phyloP scores from a whole-genome alignment of 441 rosid genomes.

The Kokia cookei region DNA sequence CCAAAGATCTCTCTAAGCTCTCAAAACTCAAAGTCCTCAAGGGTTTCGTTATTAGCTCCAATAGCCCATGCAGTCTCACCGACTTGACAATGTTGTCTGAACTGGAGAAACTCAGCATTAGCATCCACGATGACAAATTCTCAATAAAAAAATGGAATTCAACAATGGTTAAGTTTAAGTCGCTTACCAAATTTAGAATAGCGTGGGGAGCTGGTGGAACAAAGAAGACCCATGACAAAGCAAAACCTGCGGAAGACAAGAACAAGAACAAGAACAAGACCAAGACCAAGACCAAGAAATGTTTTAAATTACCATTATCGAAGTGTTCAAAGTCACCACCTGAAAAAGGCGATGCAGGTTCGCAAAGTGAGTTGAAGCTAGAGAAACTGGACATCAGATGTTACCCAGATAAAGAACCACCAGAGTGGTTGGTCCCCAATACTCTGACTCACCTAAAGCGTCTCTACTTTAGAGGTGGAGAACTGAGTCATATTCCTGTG shows the following conservation, averaged over 20 bases:
- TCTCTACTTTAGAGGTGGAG: constrained; percentile 43
- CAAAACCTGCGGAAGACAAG: background rate
- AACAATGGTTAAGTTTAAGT: background rate
- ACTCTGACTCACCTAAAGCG: background rate
- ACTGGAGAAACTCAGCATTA: constrained; percentile 36
- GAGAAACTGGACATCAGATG: constrained; percentile 31
- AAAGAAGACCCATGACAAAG: too few relatives aligned
- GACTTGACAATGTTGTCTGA: constrained; percentile 6
- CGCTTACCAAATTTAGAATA: constrained; percentile 30
- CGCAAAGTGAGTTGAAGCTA: too few relatives aligned
- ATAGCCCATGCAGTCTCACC: constrained; percentile 6
- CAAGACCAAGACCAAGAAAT: background rate
- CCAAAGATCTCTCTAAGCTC: constrained; percentile 31
- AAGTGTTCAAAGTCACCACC: background rate
- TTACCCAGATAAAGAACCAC: constrained; percentile 20
- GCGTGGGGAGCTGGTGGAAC: constrained; percentile 32
- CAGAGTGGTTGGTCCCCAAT: constrained; percentile 16
- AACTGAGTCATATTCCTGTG: constrained; percentile 3
- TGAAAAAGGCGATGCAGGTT: too few relatives aligned
- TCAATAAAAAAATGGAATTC: background rate
- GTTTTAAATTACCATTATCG: background rate
- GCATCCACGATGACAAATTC: constrained; percentile 14
- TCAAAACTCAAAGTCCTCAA: constrained; percentile 34
- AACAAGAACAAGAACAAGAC: background rate
- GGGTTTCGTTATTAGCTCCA: constrained; percentile 39